phyloP scores from a whole-genome alignment of 2,329 filamentous ascomycete species.

The Ophiocordyceps camponoti-floridani region DNA sequence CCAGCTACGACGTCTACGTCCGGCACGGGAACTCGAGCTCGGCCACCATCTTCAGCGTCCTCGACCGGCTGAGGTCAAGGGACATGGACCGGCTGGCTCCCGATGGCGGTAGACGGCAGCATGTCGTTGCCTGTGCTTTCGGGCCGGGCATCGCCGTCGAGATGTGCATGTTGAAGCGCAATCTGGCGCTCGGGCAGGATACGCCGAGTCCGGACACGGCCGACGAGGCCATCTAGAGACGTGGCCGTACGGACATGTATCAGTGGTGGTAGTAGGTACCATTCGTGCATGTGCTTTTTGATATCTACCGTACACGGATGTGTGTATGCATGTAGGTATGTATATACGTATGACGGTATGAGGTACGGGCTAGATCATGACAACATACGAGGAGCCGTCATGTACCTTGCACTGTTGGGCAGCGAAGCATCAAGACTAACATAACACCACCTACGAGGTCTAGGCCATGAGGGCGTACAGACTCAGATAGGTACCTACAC shows the following conservation, averaged over 20 bases:
- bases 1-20: conserved; percentile 52
- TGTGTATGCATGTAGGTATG: too few species aligned
- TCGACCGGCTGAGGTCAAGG: conserved; percentile 39
- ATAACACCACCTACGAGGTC: too few species aligned
- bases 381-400: too few species aligned
- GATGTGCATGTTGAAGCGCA: conserved; percentile 45
- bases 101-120: conserved; percentile 29
- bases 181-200: not conserved
- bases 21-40: conserved; percentile 52
- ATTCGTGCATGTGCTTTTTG: too few species aligned
- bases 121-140: conserved; percentile 50
- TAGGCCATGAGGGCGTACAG: not conserved
- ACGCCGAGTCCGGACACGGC: not conserved
- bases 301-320: too few species aligned
- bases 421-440: not conserved
- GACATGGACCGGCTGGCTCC: conserved; percentile 34
- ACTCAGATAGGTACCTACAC: not conserved
- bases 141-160: conserved; percentile 52
- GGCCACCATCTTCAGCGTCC: conserved; percentile 49
- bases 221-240: not conserved
- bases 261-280: too few species aligned
- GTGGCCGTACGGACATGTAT: not conserved
- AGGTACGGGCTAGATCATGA: too few species aligned
- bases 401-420: too few species aligned
- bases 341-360: too few species aligned